phyloP scores from a whole-genome alignment of 495 filamentous ascomycete genomes.

The Tuber indicum region DNA sequence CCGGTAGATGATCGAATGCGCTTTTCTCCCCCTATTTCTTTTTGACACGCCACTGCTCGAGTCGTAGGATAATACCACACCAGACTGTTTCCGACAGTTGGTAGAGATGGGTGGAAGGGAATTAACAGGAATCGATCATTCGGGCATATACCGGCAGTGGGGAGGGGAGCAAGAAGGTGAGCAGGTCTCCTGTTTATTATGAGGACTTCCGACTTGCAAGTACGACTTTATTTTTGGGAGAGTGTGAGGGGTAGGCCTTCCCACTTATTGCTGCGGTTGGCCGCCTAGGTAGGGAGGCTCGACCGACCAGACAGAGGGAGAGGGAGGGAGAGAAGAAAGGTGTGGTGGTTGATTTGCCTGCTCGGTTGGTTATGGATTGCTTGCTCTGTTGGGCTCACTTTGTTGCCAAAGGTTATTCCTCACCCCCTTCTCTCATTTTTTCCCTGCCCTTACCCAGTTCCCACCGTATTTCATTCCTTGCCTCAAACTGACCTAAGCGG shows the following conservation, averaged over 20 bases:
- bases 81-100: neutral
- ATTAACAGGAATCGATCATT: slow-evolving; percentile 3
- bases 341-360: neutral
- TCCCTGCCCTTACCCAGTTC: neutral
- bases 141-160: neutral
- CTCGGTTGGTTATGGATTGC: neutral
- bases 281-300: neutral
- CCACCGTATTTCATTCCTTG: slow-evolving; percentile 16
- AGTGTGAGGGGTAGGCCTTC: neutral
- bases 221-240: neutral
- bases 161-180: neutral
- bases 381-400: neutral
- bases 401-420: neutral
- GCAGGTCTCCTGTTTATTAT: neutral
- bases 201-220: neutral
- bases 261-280: neutral
- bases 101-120: neutral
- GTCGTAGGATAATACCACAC: slow-evolving; percentile 24
- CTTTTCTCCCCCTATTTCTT: neutral
- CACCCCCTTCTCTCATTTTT: neutral
- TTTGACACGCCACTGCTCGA: slow-evolving; percentile 32
- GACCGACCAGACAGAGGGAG: neutral
- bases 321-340: neutral
- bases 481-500: slow-evolving; percentile 38
- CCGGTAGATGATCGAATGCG: slow-evolving; percentile 20